These are phyloP conservation scores for Ustilago vetiveriae DNA, from an alignment of 1,284 basidiomycete genomes.

Conservation along the genomic window DNA sequence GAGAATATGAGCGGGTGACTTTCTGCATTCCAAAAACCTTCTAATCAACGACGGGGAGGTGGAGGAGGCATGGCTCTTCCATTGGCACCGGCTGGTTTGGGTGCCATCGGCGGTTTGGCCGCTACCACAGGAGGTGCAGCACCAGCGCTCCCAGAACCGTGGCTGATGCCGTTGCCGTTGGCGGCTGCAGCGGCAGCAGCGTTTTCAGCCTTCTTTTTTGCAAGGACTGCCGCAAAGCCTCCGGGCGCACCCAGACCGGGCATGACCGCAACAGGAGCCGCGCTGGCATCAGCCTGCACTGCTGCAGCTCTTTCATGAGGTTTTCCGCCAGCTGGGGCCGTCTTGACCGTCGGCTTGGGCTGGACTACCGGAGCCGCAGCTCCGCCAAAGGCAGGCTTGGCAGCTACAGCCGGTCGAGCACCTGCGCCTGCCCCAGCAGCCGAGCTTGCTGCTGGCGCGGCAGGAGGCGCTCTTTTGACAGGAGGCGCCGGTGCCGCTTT, in stretches of 20 bases:
- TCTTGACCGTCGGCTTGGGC: slow-evolving; percentile 68
- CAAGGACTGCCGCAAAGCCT: slow-evolving; percentile 68
- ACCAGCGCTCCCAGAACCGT: too few species aligned
- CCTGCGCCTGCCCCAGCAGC: slow-evolving; percentile 23
- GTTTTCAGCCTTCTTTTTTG: slow-evolving; percentile 67
- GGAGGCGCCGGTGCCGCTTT: slow-evolving; percentile 55
- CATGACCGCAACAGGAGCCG: slow-evolving; percentile 68
- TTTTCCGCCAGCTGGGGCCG: slow-evolving; percentile 67
- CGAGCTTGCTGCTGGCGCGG: slow-evolving; percentile 63
- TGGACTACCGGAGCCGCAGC: slow-evolving; percentile 72
- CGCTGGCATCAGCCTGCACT: slow-evolving; percentile 60
- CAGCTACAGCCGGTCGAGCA: slow-evolving; percentile 26
- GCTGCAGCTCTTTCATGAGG: slow-evolving; percentile 59
- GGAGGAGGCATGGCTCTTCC: slow-evolving; percentile 50
- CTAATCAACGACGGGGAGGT: slow-evolving; percentile 27
- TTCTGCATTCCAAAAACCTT: not conserved
- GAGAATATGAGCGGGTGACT: too few species aligned
- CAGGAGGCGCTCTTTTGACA: slow-evolving; percentile 66
- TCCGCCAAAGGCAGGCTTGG: slow-evolving; percentile 63
- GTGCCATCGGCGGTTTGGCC: slow-evolving; percentile 39
- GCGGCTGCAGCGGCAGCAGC: slow-evolving; percentile 48
- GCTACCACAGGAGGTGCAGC: slow-evolving; percentile 19
- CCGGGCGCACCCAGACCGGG: slow-evolving; percentile 68
- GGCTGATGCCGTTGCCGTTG: slow-evolving; percentile 21
- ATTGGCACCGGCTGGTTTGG: slow-evolving; percentile 46